Conservation (phyloP, 805 yeast species). For the Wickerhamomyces queroliae region DNA sequence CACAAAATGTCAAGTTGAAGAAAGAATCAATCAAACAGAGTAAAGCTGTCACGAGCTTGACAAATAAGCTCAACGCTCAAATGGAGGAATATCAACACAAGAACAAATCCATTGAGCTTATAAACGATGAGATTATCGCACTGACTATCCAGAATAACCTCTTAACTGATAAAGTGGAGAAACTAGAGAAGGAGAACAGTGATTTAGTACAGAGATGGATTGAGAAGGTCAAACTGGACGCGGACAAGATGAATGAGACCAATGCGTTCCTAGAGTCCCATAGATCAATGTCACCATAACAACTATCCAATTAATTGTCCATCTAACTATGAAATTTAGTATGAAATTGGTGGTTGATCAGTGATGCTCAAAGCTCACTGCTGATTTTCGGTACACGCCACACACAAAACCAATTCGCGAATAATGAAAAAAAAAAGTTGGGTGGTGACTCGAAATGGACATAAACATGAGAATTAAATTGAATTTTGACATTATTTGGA, state of each 20-base stretch:
- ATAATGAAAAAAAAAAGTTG: background rate
- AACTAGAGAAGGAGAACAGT: constrained; percentile 42
- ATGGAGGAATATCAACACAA: constrained; percentile 31
- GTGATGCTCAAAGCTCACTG: background rate
- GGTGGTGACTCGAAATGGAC: no score
- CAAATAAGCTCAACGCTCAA: constrained; percentile 22
- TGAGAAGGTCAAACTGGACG: constrained; percentile 50
- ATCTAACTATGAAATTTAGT: no score
- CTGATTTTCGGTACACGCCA: background rate
- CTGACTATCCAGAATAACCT: constrained; percentile 49
- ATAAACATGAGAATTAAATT: no score
- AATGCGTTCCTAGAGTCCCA: constrained; percentile 25
- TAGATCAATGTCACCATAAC: background rate
- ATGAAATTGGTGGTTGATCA: background rate
- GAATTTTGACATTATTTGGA: no score
- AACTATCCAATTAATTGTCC: no score
- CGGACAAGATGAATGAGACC: constrained; percentile 50
- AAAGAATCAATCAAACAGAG: constrained; percentile 21
- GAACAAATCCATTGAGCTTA: constrained; percentile 48
- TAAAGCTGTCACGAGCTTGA: constrained; percentile 21
- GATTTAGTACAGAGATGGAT: constrained; percentile 54
- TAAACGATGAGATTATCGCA: constrained; percentile 65
- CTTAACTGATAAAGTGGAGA: constrained; percentile 26
- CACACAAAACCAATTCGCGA: background rate
- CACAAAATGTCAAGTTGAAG: constrained; percentile 8